Evolutionary conservation across 169 alveolate genomes (phyloP), one percentile per base, ranked within the genome.

Genomic region (Plasmodium billcollinsi): DNA sequence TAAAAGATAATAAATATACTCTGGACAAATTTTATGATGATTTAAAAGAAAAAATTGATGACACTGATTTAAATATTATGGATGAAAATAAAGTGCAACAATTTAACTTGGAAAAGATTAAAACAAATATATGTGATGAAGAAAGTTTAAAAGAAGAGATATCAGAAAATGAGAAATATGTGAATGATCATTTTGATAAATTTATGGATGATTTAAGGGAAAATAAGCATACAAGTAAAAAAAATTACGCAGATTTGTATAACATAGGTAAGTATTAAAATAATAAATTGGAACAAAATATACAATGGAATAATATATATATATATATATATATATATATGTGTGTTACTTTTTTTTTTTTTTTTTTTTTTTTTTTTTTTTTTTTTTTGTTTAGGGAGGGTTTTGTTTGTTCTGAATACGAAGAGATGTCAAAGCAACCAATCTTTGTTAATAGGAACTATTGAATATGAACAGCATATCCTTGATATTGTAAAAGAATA

Each of bases 401-500:
- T 26, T 39, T 70, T 78, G 8, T 78, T 78, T 33, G 89, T 78
- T 24, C 39, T 71, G 21, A 78, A 78, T 56, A 78, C 89, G 15
- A 78, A 78, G 26, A 56, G 47, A 71, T 78, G 89, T n/a, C 89
- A 78, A 43, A 78, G 69, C 59, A 78, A 78, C 26, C 89, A 78
- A 58, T 78, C 89, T 39, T 43, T 78, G 66, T 26, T 78, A 39
- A 78, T 78, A 49, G 89, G 89, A 45, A 78, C 89, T 43, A 78
- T 78, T 43, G 89, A 78, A 21, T 78, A 78, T 24, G 89, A 78
- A 45, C 76, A 78, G 49, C 89, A 78, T 45, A 78, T 78, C 9
- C 69, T 78, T 58, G 89, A 78, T 21, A 78, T 78, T 49, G 89
- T 78, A 47, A 78, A 78, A 70, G 89, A 78, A 15, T 78, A 78